Base-by-base conservation (phyloP, 495 filamentous ascomycete species). In the Penicillium paradoxum region DNA sequence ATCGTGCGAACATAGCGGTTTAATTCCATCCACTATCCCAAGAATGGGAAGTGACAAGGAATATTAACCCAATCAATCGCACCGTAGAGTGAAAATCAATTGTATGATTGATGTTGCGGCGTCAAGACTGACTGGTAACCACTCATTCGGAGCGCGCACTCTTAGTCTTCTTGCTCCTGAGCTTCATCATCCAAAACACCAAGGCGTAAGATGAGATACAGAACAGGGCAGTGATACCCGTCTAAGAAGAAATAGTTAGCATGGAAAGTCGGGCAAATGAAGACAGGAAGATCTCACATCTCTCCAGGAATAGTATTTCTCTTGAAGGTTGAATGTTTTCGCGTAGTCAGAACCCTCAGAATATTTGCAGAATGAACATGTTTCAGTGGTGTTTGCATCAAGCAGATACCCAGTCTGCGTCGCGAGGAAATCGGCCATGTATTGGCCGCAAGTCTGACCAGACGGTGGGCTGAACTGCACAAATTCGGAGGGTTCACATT, bases 391-490 rank as follows among this genome's bases (percentile, higher is more conserved):
- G 25, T 72, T 71, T 5, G 73, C 62, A 57, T 87, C 73, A 18
- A 73, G 54, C 14, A 91, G 71, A 47, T 85, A 85, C 2, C 87
- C 87, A 1, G 82, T 71, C 0, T 70, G 65, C 0, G 54, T 51
- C 0, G 55, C 43, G 2, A 81, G 76, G 55, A 85, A 90, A 8
- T 71, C 45, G 14, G 59, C 51, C 67, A 89, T 67, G 58, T 90
- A 95, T 54, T 83, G 74, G 15, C 82, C 86, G 57, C 88, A 92
- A 0, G 74, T 83, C 57, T 83, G 74, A 1, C 81, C 83, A 27
- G 47, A 43, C 0, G 87, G 87, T 4, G 85, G 77, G 0, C 58
- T 69, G 69, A 92, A 91, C 0, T 49, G 57, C 53, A 84, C 81
- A 21, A 81, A 75, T 60, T 92, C 88, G 1, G 58, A 54, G 0